Conservation (phyloP, 2,329 filamentous ascomycete species). For the Fusarium algeriense region DNA sequence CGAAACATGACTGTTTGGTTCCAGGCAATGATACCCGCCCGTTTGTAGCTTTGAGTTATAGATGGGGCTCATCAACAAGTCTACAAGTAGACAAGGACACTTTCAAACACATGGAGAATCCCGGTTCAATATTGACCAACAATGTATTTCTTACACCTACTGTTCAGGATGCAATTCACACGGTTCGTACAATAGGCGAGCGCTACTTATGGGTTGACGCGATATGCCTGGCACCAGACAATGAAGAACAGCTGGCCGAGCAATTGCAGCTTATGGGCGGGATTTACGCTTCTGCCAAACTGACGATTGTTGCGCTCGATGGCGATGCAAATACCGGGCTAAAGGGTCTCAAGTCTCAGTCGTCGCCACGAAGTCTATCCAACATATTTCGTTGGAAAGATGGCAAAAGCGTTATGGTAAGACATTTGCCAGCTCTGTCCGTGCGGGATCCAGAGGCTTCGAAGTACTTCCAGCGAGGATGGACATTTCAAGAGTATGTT, state of each 20-base stretch:
- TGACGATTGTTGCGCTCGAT: slow-evolving; percentile 1
- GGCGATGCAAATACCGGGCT: not conserved
- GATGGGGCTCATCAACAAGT: not conserved
- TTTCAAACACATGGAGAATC: not conserved
- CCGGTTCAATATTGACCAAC: not conserved
- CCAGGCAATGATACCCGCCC: not conserved
- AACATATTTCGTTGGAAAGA: not conserved
- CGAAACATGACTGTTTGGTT: not conserved
- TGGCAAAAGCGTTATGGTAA: not conserved
- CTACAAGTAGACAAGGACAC: not conserved
- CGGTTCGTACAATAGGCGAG: not conserved
- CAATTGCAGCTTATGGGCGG: not conserved
- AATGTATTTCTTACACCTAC: not conserved
- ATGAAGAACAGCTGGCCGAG: not conserved
- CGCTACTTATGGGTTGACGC: not conserved
- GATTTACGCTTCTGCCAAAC: not conserved
- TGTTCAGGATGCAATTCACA: not conserved
- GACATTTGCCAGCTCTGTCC: not conserved
- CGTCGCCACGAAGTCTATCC: not conserved
- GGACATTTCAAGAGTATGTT: slow-evolving; percentile 3
- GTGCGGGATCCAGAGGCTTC: not conserved
- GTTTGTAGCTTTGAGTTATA: not conserved
- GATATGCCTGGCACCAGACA: not conserved
- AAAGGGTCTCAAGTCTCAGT: not conserved
- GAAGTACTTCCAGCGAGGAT: not conserved